Evolutionary conservation across 768 basidiomycete species (phyloP).

Genomic region (Fomitopsis pulvina): DNA sequence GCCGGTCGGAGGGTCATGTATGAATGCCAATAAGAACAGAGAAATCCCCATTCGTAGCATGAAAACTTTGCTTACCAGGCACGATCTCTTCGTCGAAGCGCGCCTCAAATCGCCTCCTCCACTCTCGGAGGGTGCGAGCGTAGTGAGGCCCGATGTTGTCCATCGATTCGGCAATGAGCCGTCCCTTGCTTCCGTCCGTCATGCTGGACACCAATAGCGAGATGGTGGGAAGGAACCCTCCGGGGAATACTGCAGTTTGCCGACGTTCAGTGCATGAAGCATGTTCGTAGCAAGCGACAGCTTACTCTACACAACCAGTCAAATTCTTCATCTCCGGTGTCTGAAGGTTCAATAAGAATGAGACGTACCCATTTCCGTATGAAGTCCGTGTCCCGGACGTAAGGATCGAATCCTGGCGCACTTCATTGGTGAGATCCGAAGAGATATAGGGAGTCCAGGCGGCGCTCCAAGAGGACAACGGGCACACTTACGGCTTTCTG

Average conservation of each 20-base stretch:
- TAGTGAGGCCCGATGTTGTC: constrained; percentile 73
- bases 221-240: constrained; percentile 61
- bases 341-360: no score
- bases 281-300: not conserved
- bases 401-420: constrained; percentile 43
- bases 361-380: constrained; percentile 67
- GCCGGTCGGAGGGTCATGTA: not conserved
- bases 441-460: no score
- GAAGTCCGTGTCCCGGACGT: constrained; percentile 60
- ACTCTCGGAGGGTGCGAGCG: constrained; percentile 74
- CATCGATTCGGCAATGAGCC: constrained; percentile 57
- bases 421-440: not conserved
- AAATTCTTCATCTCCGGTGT: no score
- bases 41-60: not conserved
- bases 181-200: constrained; percentile 42
- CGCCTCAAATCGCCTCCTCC: constrained; percentile 55
- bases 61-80: constrained; percentile 26
- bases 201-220: constrained; percentile 49
- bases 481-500: constrained; percentile 53
- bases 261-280: not conserved
- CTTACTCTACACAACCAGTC: no score
- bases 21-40: not conserved
- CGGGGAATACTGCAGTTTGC: constrained; percentile 58
- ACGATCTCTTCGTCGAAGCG: constrained; percentile 53
- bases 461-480: not conserved